phyloP scores from a whole-genome alignment of 176 grass and related monocot genomes.

The Pontederia paniculata region DNA sequence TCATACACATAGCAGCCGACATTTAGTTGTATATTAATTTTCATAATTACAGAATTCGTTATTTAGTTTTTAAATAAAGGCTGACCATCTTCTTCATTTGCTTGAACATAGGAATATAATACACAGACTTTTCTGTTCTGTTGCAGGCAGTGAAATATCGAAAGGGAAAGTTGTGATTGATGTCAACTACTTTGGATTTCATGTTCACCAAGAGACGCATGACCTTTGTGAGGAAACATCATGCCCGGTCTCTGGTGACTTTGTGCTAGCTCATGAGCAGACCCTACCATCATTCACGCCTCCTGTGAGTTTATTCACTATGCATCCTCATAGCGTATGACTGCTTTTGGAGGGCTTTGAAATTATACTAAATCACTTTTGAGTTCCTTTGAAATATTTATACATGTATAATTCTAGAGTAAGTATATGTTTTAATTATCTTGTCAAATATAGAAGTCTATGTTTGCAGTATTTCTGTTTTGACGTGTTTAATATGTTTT shows the following conservation, averaged over 20 bases:
- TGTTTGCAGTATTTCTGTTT: too few species aligned
- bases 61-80: background rate
- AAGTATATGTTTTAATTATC: too few species aligned
- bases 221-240: slow-evolving; percentile 70
- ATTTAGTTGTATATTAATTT: too few species aligned
- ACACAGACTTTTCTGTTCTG: slow-evolving; percentile 3
- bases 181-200: slow-evolving; percentile 62
- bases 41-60: background rate
- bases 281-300: slow-evolving; percentile 40
- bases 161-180: slow-evolving; percentile 62
- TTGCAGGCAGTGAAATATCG: slow-evolving; percentile 39
- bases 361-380: slow-evolving; percentile 6
- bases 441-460: too few species aligned
- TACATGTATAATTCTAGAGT: too few species aligned
- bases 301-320: slow-evolving; percentile 37
- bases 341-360: background rate
- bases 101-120: background rate
- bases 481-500: too few species aligned
- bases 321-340: background rate
- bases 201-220: slow-evolving; percentile 52
- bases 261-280: slow-evolving; percentile 39
- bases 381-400: background rate
- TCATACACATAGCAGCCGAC: background rate
- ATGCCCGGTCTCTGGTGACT: slow-evolving; percentile 46
- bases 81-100: background rate